A percentile compares a stretch with the other conserved stretches of the same genome.
phyloP scores from a whole-genome alignment of 495 filamentous ascomycete species.

The Achaetomiella virescens region DNA sequence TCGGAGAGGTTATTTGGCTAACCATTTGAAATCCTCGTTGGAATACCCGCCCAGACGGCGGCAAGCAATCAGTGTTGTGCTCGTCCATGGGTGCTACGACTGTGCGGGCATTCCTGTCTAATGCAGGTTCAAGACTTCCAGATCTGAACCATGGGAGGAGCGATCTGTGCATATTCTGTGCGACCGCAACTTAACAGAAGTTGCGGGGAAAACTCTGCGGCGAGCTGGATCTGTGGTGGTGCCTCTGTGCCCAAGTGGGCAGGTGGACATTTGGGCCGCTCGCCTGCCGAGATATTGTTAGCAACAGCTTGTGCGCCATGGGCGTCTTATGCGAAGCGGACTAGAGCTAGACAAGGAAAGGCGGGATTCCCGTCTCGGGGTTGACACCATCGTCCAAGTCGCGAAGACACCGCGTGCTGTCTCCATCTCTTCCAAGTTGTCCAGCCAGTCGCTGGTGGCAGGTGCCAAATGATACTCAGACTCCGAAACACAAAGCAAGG shows the following conservation, averaged over 20 bases:
- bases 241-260: constrained; percentile 4
- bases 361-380: too few species aligned
- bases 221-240: background rate
- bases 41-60: constrained; percentile 1
- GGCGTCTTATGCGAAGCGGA: too few species aligned
- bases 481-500: constrained; percentile 14
- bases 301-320: background rate
- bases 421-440: too few species aligned
- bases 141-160: constrained; percentile 12
- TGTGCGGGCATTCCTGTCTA: background rate
- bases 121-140: background rate
- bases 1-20: background rate
- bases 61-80: background rate
- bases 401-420: too few species aligned
- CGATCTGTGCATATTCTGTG: constrained; percentile 8
- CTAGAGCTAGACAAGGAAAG: too few species aligned
- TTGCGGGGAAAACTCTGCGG: background rate
- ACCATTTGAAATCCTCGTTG: background rate
- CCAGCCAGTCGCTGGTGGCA: background rate
- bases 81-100: background rate
- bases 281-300: constrained; percentile 1
- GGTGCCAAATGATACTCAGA: constrained; percentile 14
- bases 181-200: background rate
- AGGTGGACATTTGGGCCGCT: background rate
- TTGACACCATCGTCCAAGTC: too few species aligned